phyloP scores from a whole-genome alignment of 805 yeast species.

The Saccharomycopsis schoenii region DNA sequence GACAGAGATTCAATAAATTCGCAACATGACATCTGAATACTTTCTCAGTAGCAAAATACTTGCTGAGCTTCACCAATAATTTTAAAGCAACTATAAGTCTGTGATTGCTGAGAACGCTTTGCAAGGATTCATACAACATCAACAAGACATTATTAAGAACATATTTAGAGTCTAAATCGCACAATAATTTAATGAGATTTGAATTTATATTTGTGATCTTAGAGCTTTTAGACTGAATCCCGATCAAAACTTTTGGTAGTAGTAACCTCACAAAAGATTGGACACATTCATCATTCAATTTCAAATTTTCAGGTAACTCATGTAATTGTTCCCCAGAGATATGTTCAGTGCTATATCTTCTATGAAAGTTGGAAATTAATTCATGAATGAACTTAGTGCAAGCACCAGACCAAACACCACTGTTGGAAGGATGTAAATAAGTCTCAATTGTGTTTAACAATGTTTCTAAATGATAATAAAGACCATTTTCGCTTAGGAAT shows the following conservation, averaged over 20 bases:
- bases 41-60: slow-evolving; percentile 56
- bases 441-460: slow-evolving; percentile 66
- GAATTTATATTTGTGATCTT: slow-evolving; percentile 48
- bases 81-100: slow-evolving; percentile 66
- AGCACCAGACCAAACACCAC: slow-evolving; percentile 77
- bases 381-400: slow-evolving; percentile 58
- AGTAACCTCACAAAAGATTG: slow-evolving; percentile 41
- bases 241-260: slow-evolving; percentile 47
- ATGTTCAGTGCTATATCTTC: slow-evolving; percentile 42
- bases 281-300: slow-evolving; percentile 30
- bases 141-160: slow-evolving; percentile 46
- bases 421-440: slow-evolving; percentile 84
- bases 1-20: slow-evolving; percentile 53
- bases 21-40: slow-evolving; percentile 70
- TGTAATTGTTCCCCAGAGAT: slow-evolving; percentile 20
- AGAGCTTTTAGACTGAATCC: slow-evolving; percentile 68
- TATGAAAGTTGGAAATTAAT: slow-evolving; percentile 50
- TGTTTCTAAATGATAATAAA: slow-evolving; percentile 42
- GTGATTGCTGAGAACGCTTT: slow-evolving; percentile 62
- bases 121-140: slow-evolving; percentile 70
- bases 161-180: slow-evolving; percentile 47
- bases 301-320: slow-evolving; percentile 27
- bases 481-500: slow-evolving; percentile 30
- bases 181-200: slow-evolving; percentile 49
- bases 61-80: slow-evolving; percentile 51